Evolutionary conservation across 805 yeast genomes (phyloP).

Genomic region (Alloascoidea hylecoeti): DNA sequence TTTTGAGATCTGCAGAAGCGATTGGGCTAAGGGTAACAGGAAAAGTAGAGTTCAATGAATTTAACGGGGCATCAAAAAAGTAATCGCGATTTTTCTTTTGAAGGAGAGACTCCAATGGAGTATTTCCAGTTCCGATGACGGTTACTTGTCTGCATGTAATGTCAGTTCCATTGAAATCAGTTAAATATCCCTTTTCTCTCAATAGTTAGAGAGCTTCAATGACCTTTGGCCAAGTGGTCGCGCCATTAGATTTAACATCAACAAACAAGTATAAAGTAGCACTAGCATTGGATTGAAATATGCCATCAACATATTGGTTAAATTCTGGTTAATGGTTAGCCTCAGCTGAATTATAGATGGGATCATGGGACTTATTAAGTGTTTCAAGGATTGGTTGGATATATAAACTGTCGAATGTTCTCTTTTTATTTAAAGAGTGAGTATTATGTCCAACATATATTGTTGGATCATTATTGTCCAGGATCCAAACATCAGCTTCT

Average conservation of each 20-base stretch:
- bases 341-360: too few species aligned
- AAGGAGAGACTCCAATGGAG: slow-evolving; percentile 28
- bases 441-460: too few species aligned
- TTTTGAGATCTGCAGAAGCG: slow-evolving; percentile 18
- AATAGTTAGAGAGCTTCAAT: slow-evolving; percentile 30
- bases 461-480: too few species aligned
- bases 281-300: slow-evolving; percentile 29
- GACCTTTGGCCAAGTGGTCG: slow-evolving; percentile 30
- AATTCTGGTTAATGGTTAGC: too few species aligned
- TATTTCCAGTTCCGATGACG: slow-evolving; percentile 51
- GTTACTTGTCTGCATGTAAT: slow-evolving; percentile 41
- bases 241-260: slow-evolving; percentile 39
- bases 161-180: slow-evolving; percentile 28
- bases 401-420: too few species aligned
- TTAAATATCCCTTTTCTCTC: slow-evolving; percentile 31
- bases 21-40: slow-evolving; percentile 17
- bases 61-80: slow-evolving; percentile 41
- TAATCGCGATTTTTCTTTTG: slow-evolving; percentile 17
- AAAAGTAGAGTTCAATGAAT: slow-evolving; percentile 9
- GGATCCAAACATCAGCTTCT: slow-evolving; percentile 42
- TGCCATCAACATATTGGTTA: too few species aligned
- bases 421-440: too few species aligned
- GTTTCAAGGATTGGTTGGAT: too few species aligned
- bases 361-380: too few species aligned
- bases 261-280: slow-evolving; percentile 46